Base-by-base conservation (phyloP, 1,284 basidiomycete genomes). In the Chalciporus piperatoides region DNA sequence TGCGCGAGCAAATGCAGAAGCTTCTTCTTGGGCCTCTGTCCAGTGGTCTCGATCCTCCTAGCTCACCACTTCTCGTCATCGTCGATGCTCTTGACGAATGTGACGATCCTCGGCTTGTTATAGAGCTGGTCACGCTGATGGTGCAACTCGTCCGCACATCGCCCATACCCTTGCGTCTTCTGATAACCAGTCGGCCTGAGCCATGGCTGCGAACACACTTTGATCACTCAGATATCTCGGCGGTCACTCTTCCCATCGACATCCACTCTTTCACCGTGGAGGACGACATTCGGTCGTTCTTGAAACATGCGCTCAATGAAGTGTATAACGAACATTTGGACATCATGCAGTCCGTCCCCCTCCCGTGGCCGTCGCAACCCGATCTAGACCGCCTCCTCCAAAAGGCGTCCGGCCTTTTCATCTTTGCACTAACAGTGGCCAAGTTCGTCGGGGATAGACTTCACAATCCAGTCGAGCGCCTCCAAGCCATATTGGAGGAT, bases 11-110 rank as follows among this genome's bases (percentile, higher is more conserved):
- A 23, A 56, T 59, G 50, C 23, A 54, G 17, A 59, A 51, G 27
- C 33, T 62, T 2, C 23, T 60, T 3, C 15, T 53, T 1, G 52
- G 46, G 9, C 52, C 56, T 8, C 25, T 60, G 6, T 59, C 57
- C 7, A 46, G 33, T 19, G 23, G 36, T 19, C 9, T 15, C 11
- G 35, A 43, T 15, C 27, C 14, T 4, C 21, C 19, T 5, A n/a
- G 6, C 2, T 17, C 39, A 27, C 49, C 58, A 0, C 14, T 53
- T 24, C 39, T 60, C 1, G 9, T 62, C n/a, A 17, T 62, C 1
- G 33, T 60, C 1, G 60, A 62, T n/a, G 48, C 59, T 11, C 53
- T 60, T 10, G 59, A 60, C 15, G 58, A 60, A 15, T 62, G 59
- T n/a, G 60, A 60, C n/a, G 55, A 60, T 15, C 38, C 41, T 2